Conservation (phyloP, 352 stramenopile species). For the Phytophthora tentaculata region DNA sequence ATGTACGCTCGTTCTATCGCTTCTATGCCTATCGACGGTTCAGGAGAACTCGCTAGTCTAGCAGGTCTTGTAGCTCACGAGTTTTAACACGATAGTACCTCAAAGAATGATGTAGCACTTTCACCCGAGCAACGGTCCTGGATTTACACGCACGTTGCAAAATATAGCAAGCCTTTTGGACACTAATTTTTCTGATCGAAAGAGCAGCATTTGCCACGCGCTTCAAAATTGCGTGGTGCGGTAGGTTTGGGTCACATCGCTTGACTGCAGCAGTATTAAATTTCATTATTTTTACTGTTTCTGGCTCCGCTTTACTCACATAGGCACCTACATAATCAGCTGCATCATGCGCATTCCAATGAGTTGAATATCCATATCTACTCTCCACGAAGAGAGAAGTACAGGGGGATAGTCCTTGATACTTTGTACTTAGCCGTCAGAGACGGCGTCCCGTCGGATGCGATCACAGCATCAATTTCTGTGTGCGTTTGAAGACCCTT, state of each 20-base stretch:
- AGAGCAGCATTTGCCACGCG: not conserved
- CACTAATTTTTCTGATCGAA: conserved; percentile 2
- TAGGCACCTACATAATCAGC: conserved; percentile 37
- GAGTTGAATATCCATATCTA: conserved; percentile 38
- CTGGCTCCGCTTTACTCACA: conserved; percentile 33
- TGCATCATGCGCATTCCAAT: conserved; percentile 35
- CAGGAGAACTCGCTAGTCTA: not conserved
- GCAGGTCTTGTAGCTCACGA: too few species aligned
- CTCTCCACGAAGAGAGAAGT: conserved; percentile 11
- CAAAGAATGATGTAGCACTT: conserved; percentile 8
- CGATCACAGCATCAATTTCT: not conserved
- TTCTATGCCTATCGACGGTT: not conserved
- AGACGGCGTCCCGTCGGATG: not conserved
- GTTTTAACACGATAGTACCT: too few species aligned
- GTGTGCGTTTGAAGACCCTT: not conserved
- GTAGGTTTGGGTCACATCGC: conserved; percentile 1
- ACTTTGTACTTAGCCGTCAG: not conserved
- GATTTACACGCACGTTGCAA: conserved; percentile 7
- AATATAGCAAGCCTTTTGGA: not conserved
- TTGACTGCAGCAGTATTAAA: conserved; percentile 20
- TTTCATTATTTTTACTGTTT: conserved; percentile 3
- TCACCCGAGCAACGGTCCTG: conserved; percentile 4
- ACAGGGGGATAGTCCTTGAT: conserved; percentile 10
- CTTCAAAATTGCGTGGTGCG: conserved; percentile 1
- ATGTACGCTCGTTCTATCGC: conserved; percentile 7